Conservation (phyloP, 495 filamentous ascomycete species). For the Chaetomium cochliodes region DNA sequence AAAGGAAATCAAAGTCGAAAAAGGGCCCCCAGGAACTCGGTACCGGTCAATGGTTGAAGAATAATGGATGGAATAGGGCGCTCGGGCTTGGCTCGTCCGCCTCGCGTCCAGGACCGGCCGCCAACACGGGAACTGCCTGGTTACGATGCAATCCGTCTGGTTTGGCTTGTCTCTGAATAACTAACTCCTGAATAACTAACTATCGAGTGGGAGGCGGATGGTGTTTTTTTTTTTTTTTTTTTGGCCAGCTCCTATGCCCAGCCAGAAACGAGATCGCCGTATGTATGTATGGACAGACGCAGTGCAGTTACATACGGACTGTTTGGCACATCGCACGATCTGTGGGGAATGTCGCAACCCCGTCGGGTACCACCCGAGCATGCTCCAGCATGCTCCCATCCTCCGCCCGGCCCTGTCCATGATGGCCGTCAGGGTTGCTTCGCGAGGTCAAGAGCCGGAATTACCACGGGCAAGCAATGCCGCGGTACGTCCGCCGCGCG, state of each 20-base stretch:
- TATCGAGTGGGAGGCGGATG: too few relatives aligned
- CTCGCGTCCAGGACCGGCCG: background rate
- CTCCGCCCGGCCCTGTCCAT: background rate
- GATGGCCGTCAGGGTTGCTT: background rate
- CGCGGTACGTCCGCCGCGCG: background rate
- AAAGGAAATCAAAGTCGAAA: conserved; percentile 1
- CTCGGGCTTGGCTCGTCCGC: background rate
- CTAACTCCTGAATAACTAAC: background rate
- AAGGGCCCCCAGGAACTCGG: background rate
- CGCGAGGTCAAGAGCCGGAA: conserved; percentile 10
- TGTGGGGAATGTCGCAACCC: conserved; percentile 16
- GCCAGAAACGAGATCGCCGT: background rate
- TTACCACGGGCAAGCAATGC: conserved; percentile 1
- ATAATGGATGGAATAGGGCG: background rate
- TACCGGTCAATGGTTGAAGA: background rate
- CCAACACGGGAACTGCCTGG: background rate
- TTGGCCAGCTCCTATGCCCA: background rate
- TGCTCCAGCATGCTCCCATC: background rate
- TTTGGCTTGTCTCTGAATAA: background rate
- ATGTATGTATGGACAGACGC: background rate
- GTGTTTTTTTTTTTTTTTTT: background rate
- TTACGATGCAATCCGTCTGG: background rate
- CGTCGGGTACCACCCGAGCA: conserved; percentile 5
- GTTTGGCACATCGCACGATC: conserved; percentile 14
- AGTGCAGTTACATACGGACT: background rate